These are phyloP conservation scores for Miamiensis avidus DNA, from an alignment of 169 alveolate genomes.

Conservation along the genomic window DNA sequence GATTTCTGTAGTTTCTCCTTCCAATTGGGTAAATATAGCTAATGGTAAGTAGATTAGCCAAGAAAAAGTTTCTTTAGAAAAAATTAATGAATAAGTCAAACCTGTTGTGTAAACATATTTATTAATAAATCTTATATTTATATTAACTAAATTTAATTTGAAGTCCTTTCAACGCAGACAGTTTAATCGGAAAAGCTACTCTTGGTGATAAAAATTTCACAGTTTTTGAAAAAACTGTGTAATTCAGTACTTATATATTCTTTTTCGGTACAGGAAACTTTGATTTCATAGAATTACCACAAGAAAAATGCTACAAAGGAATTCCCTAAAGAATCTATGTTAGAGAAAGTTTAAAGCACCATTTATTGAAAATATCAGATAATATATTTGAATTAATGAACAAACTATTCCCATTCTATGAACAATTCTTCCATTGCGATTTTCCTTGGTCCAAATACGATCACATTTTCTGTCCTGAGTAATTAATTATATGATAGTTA, in stretches of 20 bases:
- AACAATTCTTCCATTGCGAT: slow-evolving; percentile 65
- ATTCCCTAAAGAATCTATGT: slow-evolving; percentile 63
- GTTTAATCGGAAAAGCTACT: background rate
- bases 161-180: too few species aligned
- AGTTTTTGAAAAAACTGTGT: background rate
- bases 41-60: slow-evolving; percentile 41
- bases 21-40: slow-evolving; percentile 68
- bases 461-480: slow-evolving; percentile 66
- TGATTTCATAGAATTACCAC: background rate
- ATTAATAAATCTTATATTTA: background rate
- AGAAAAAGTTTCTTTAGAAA: slow-evolving; percentile 23
- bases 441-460: slow-evolving; percentile 77
- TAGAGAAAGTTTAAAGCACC: slow-evolving; percentile 55
- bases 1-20: slow-evolving; percentile 59
- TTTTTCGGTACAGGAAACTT: background rate
- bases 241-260: background rate
- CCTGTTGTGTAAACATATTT: slow-evolving; percentile 37
- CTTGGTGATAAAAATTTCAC: background rate
- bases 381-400: slow-evolving; percentile 66
- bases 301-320: slow-evolving; percentile 2
- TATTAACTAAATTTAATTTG: background rate
- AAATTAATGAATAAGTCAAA: slow-evolving; percentile 18
- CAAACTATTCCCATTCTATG: slow-evolving; percentile 70
- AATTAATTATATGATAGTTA: background rate
- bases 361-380: slow-evolving; percentile 49